These are phyloP conservation scores for Pseudogymnoascus sp. DNA, from an alignment of 2,329 filamentous ascomycete species.

Conservation along the genomic window DNA sequence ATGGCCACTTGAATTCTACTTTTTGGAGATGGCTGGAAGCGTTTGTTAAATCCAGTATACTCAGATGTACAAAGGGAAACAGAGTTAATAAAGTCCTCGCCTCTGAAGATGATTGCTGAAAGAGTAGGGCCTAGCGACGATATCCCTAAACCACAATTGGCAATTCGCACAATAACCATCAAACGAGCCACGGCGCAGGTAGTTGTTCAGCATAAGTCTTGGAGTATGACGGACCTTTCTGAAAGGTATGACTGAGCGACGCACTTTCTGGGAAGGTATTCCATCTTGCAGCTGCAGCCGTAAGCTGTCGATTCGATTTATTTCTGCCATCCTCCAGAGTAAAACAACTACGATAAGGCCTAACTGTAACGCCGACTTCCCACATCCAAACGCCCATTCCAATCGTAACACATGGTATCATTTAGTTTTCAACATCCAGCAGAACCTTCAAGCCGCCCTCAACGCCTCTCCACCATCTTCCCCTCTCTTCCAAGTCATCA, in stretches of 20 bases:
- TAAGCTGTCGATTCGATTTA: background rate
- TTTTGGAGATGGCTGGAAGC: background rate
- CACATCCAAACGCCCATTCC: conserved; percentile 8
- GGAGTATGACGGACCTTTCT: no score
- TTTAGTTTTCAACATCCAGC: conserved; percentile 47
- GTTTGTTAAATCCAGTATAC: background rate
- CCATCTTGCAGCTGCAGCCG: background rate
- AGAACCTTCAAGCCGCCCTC: conserved; percentile 58
- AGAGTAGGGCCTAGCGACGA: background rate
- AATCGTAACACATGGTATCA: conserved; percentile 10
- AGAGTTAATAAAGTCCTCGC: background rate
- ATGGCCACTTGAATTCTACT: no score
- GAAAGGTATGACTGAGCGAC: no score
- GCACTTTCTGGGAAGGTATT: background rate
- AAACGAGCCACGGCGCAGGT: background rate
- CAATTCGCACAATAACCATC: background rate
- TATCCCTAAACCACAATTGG: background rate
- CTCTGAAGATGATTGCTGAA: background rate
- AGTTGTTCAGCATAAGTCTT: background rate
- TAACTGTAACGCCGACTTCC: background rate
- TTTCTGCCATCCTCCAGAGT: background rate
- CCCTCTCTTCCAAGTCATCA: conserved; percentile 70
- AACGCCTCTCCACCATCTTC: conserved; percentile 67
- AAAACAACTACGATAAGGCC: background rate
- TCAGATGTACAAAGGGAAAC: background rate